Conservation (phyloP, 352 stramenopile species). For the Elongisporangium anandrum region DNA sequence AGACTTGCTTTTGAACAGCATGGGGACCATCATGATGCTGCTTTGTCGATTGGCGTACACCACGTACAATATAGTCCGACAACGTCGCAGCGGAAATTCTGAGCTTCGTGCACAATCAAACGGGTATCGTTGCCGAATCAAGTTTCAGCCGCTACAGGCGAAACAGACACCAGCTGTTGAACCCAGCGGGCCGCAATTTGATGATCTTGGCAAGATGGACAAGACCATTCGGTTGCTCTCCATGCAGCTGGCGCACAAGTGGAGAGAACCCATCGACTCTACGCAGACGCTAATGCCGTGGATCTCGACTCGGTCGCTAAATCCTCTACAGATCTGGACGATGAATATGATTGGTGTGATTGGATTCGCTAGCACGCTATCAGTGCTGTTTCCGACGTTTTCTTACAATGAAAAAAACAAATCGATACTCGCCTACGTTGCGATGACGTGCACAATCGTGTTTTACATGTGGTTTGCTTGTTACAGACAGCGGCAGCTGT, state of each 20-base stretch:
- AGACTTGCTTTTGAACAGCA: slow-evolving; percentile 8
- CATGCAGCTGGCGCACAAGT: background rate
- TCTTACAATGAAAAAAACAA: background rate
- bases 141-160: background rate
- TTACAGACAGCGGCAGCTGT: slow-evolving; percentile 6
- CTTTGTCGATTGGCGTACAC: slow-evolving; percentile 8
- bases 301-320: background rate
- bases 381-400: background rate
- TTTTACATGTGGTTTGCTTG: background rate
- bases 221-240: background rate
- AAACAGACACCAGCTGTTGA: background rate
- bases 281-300: background rate
- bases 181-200: background rate
- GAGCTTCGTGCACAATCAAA: slow-evolving; percentile 7
- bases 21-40: slow-evolving; percentile 8
- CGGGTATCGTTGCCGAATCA: slow-evolving; percentile 4
- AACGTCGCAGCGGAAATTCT: background rate
- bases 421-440: background rate
- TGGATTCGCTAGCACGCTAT: background rate
- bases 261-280: background rate
- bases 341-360: background rate
- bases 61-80: slow-evolving; percentile 1
- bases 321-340: background rate
- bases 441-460: background rate
- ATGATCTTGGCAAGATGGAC: background rate